Evolutionary conservation across 2,329 filamentous ascomycete genomes (phyloP).

Genomic region (Coccinonectria pachysandricola): DNA sequence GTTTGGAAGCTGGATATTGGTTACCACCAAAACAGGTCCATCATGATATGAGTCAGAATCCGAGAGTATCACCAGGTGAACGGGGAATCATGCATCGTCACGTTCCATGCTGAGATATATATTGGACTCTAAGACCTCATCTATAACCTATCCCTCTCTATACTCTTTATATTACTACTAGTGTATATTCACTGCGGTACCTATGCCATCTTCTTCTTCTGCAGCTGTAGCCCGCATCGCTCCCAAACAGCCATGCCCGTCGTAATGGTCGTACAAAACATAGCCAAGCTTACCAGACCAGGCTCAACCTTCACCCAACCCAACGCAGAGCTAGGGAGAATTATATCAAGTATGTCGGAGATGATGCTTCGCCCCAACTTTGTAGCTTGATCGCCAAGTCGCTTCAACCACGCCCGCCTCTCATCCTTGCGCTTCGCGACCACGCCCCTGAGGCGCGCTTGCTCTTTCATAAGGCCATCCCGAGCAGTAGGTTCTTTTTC

Average conservation of each 20-base stretch:
- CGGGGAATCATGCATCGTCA: no score
- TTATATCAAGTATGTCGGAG: conserved; percentile 50
- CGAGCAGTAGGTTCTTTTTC: conserved; percentile 8
- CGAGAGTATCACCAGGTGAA: no score
- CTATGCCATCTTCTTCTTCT: conserved; percentile 2
- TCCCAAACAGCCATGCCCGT: conserved; percentile 54
- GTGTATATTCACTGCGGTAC: no score
- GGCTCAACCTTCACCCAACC: conserved; percentile 48
- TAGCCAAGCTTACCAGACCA: conserved; percentile 44
- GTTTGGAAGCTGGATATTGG: no score
- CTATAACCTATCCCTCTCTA: conserved; percentile 2
- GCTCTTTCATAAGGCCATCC: conserved; percentile 21
- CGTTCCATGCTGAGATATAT: no score
- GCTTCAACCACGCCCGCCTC: conserved; percentile 19
- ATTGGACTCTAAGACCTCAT: no score
- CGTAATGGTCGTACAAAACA: conserved; percentile 52
- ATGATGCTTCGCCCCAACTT: conserved; percentile 37
- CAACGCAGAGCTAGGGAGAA: conserved; percentile 48
- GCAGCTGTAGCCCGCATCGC: conserved; percentile 26
- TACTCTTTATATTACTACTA: no score
- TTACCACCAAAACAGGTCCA: no score
- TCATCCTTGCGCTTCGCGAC: conserved; percentile 25
- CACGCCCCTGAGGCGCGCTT: conserved; percentile 25
- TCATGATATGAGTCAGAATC: no score
- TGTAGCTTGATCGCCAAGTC: conserved; percentile 20